These are phyloP conservation scores for Patellifolia procumbens DNA, from an alignment of 179 eudicot genomes.

Conservation along the genomic window DNA sequence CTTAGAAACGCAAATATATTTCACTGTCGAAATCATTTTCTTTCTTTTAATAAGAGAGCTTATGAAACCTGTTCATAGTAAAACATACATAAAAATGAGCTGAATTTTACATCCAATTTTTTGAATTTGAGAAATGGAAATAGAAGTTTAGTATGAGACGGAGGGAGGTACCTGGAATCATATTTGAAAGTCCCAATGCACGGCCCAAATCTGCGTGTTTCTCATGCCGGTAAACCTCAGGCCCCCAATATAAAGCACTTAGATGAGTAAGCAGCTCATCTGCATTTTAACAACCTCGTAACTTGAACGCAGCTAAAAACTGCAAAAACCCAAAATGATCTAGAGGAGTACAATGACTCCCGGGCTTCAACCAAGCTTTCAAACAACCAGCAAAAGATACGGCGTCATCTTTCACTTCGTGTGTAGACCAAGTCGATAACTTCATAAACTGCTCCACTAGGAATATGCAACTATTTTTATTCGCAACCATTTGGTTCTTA, in stretches of 20 bases:
- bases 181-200: neutral
- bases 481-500: neutral
- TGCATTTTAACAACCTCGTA: neutral
- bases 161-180: neutral
- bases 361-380: constrained; percentile 4
- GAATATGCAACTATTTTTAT: constrained; percentile 16
- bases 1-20: constrained; percentile 34
- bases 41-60: constrained; percentile 28
- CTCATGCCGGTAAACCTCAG: constrained; percentile 1
- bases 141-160: neutral
- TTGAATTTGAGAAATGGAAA: neutral
- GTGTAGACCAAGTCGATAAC: constrained; percentile 1
- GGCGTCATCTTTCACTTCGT: constrained; percentile 21
- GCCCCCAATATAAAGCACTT: neutral
- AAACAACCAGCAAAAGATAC: constrained; percentile 13
- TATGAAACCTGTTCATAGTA: constrained; percentile 33
- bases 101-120: too few species aligned
- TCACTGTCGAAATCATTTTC: constrained; percentile 36
- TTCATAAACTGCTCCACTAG: constrained; percentile 23
- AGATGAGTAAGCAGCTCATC: constrained; percentile 3
- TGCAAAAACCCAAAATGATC: constrained; percentile 17
- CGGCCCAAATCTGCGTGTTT: neutral
- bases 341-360: neutral
- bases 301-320: constrained; percentile 18
- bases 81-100: too few species aligned